Evolutionary conservation across 2,329 filamentous ascomycete species (phyloP), one percentile per base, ranked within the genome.

Genomic region (Pestalotiopsis sp.): DNA sequence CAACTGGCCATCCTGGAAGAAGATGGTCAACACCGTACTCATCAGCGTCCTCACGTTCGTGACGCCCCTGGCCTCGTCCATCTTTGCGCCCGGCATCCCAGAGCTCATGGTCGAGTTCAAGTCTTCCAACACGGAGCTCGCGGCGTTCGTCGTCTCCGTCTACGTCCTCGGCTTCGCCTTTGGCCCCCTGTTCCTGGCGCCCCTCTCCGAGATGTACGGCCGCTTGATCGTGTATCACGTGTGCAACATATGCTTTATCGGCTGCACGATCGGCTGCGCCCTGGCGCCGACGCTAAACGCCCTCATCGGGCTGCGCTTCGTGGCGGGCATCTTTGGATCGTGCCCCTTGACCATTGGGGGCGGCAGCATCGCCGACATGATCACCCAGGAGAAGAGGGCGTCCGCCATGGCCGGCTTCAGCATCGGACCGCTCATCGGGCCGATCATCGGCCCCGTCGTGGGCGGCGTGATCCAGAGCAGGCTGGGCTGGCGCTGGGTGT

Each of bases 351-450:
- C 90, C 0, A 90, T 91, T 72, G 91, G 90, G 7, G 88, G 88
- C 41, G 90, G 90, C 23, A 88, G 88, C 2, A 89, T 93, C 41
- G 87, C 89, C 38, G 91, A 93, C 75, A 83, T 93, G 78, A 84
- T 92, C 36, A 75, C 77, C 0, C 84, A 85, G 62, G 86, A 69
- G 25, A 57, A 72, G 14, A 80, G 87, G 61, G 86, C 84, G 7
- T 77, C 80, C 3, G 84, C 85, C 52, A 85, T 88, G 83, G 79
- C 82, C 1, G 76, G 71, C 7, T 81, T 75, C 60, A 72, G 71
- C 4, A 60, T 80, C 45, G 79, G 78, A 0, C 20, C 20, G 20
- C 20, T 23, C 20, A 23, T 80, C 4, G 80, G 80, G 0, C 79
- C 80, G 5, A 75, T 80, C 20, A 68, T 79, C 65, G 80, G 78